These are phyloP conservation scores for Bjerkandera adusta DNA, from an alignment of 1,284 basidiomycete species.

Conservation along the genomic window DNA sequence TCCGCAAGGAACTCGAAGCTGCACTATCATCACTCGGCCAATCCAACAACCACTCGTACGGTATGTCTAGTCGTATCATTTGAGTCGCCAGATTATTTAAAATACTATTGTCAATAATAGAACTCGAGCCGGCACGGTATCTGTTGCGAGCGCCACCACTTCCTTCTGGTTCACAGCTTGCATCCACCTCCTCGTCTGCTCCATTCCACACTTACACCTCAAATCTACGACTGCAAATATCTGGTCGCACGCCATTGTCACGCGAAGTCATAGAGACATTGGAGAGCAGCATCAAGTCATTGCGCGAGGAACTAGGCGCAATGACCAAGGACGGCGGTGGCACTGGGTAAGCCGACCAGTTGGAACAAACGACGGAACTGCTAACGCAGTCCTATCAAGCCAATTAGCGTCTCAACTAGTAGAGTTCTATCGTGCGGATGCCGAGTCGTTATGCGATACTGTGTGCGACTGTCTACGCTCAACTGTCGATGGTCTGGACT, in stretches of 20 bases:
- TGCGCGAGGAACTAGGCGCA: constrained; percentile 58
- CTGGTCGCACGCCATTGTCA: constrained; percentile 57
- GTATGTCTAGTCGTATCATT: constrained; percentile 17
- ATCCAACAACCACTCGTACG: constrained; percentile 23
- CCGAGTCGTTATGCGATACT: constrained; percentile 40
- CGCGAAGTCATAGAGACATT: constrained; percentile 54
- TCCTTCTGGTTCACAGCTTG: constrained; percentile 42
- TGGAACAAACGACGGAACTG: background rate
- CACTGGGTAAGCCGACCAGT: constrained; percentile 33
- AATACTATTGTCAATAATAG: constrained; percentile 34
- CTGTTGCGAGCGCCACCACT: constrained; percentile 53
- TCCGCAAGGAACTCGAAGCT: constrained; percentile 39
- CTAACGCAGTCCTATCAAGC: constrained; percentile 22
- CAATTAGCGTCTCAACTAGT: constrained; percentile 33
- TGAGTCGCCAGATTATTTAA: constrained; percentile 1
- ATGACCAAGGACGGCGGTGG: constrained; percentile 36
- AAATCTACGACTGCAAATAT: constrained; percentile 53
- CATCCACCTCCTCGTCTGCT: constrained; percentile 37
- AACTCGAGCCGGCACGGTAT: constrained; percentile 46
- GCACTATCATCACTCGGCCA: constrained; percentile 32
- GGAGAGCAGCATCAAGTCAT: constrained; percentile 51
- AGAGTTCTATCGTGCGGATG: constrained; percentile 45
- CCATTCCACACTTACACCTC: constrained; percentile 58
- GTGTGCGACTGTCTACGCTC: constrained; percentile 39
- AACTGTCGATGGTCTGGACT: constrained; percentile 30